Evolutionary conservation across 441 rosid species (phyloP).

Genomic region (Populus hybrid): DNA sequence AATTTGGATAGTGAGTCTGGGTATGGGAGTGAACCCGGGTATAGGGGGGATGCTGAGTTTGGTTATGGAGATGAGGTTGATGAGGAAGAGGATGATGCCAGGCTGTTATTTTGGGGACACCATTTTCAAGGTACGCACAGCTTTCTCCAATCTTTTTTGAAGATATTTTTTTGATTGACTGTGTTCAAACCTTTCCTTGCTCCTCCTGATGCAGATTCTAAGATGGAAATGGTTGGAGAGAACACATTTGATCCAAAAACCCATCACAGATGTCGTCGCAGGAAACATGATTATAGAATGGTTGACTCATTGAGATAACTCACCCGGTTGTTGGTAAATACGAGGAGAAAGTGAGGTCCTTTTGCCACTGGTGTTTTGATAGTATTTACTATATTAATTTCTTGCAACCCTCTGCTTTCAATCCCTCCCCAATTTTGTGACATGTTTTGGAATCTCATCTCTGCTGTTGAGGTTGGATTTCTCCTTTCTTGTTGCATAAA

Average conservation of each 20-base stretch:
- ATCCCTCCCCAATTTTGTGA: neutral
- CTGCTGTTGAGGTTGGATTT: neutral
- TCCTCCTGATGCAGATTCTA: constrained; percentile 43
- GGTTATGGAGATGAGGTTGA: constrained; percentile 94
- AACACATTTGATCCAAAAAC: constrained; percentile 68
- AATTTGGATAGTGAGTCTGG: constrained; percentile 86
- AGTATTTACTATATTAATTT: neutral
- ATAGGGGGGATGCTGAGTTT: constrained; percentile 94
- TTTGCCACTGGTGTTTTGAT: neutral
- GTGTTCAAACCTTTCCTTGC: neutral
- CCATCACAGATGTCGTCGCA: constrained; percentile 74
- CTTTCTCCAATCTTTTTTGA: neutral
- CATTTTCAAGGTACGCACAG: constrained; percentile 50
- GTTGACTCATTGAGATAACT: constrained; percentile 46
- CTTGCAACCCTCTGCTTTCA: neutral
- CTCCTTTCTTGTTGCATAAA: neutral
- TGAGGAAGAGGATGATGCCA: constrained; percentile 90
- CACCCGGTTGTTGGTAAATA: neutral
- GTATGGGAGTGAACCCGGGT: constrained; percentile 95
- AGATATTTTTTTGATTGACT: neutral
- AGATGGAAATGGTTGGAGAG: constrained; percentile 68
- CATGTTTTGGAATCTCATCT: neutral
- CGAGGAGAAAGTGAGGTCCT: neutral
- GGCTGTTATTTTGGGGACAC: constrained; percentile 75
- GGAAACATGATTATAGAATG: constrained; percentile 83